Evolutionary conservation across 257 asterid species (phyloP), one percentile per base, ranked within the genome.

Genomic region (Penstemon newberryi): DNA sequence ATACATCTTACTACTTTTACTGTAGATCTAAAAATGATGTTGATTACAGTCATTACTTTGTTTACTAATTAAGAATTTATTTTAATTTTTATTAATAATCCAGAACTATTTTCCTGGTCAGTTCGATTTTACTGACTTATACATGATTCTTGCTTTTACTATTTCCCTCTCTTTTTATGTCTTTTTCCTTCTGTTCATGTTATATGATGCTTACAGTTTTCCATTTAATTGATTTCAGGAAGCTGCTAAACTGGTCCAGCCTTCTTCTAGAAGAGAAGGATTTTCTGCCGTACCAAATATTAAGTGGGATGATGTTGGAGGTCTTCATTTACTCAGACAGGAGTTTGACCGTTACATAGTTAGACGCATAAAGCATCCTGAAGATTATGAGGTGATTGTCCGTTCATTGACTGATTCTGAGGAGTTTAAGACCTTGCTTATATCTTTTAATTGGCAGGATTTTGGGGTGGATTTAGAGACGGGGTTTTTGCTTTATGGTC

Each of bases 261-360:
- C 96, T 56, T 92, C 98, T 70, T 83, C 90, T 40, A 82, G 83
- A 73, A 85, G 95, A 78, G 97, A 92, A 81, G 98, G 98, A 40
- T 90, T 92, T 83, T 92, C 98, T 54, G 76, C 83, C 43, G 72
- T 90, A 67, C 98, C 98, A 36, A 87, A 77, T 77, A 93, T 85
- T 39, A 92, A 83, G 65, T 92, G 98, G 98, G 94, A 86, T 72
- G 93, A 88, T 71, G 96, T 92, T 44, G 98, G 98, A 65, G 98
- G 98, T 51, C 93, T 92, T 63, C 80, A 77, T 67, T 68, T 51
- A 19, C 71, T 92, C n/a, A 81, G 93, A 64, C 56, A 74, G 60
- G 91, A 88, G 81, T 88, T 90, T 76, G 82, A 81, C 65, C 85
- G 87, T 19, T 78, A 78, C 63, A 81, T 92, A 65, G 79, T 90